Evolutionary conservation across 495 filamentous ascomycete genomes (phyloP).

Genomic region (Aspergillus avenaceus): DNA sequence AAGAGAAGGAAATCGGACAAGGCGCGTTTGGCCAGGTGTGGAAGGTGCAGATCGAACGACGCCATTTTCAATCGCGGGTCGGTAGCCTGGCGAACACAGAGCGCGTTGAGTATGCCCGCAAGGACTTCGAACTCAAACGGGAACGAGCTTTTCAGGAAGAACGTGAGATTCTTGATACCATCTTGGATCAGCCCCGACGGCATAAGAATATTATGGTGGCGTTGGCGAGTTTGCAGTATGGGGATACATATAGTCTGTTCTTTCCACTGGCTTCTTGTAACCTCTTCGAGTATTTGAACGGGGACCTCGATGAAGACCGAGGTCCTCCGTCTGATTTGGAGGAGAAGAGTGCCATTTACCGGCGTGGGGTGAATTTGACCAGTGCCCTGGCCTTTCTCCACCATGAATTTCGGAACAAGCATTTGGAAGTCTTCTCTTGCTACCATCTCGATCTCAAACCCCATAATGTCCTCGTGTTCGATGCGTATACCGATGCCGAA

Average conservation of each 20-base stretch:
- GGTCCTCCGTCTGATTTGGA: background rate
- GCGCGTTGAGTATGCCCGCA: slow-evolving; percentile 6
- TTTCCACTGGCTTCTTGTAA: slow-evolving; percentile 15
- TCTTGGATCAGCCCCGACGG: slow-evolving; percentile 5
- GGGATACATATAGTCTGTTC: slow-evolving; percentile 12
- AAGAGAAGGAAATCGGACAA: slow-evolving; percentile 3
- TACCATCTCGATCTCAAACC: slow-evolving; percentile 42
- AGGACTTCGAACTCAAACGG: slow-evolving; percentile 11
- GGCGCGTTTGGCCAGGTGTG: slow-evolving; percentile 16
- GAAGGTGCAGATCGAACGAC: slow-evolving; percentile 10
- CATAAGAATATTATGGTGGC: slow-evolving; percentile 12
- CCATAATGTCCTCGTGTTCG: slow-evolving; percentile 36
- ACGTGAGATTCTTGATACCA: slow-evolving; percentile 5
- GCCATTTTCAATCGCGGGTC: slow-evolving; percentile 4
- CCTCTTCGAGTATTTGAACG: slow-evolving; percentile 10
- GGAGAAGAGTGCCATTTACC: slow-evolving; percentile 6
- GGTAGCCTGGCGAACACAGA: slow-evolving; percentile 1
- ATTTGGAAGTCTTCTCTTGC: slow-evolving; percentile 8
- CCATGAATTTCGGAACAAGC: slow-evolving; percentile 7
- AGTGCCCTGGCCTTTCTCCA: slow-evolving; percentile 24
- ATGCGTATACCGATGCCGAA: slow-evolving; percentile 8
- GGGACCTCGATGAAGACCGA: background rate
- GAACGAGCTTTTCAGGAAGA: slow-evolving; percentile 7
- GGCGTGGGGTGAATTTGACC: slow-evolving; percentile 13
- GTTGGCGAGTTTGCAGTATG: slow-evolving; percentile 13